These are phyloP conservation scores for Peronosclerospora sorghi DNA, from an alignment of 352 stramenopile genomes.

Conservation along the genomic window DNA sequence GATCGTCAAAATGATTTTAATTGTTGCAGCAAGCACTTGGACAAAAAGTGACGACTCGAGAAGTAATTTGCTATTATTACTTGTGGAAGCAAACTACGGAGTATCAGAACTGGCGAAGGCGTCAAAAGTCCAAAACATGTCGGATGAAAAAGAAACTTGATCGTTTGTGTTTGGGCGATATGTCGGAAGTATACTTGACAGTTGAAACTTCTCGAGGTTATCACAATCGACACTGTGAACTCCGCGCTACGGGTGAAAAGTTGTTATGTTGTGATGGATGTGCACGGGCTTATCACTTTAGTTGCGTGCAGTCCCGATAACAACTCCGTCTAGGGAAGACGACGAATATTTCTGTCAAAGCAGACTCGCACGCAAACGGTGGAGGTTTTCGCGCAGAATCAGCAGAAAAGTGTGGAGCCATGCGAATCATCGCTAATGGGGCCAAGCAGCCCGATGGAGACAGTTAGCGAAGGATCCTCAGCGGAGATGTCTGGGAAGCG, in stretches of 20 bases:
- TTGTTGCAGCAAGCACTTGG: conserved; percentile 32
- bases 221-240: too few species aligned
- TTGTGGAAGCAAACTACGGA: conserved; percentile 48
- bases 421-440: too few species aligned
- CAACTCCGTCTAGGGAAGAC: conserved; percentile 28
- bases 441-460: too few species aligned
- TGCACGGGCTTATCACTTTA: conserved; percentile 57
- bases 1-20: not conserved
- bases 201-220: conserved; percentile 42
- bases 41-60: conserved; percentile 20
- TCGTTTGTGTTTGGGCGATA: conserved; percentile 29
- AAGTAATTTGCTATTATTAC: conserved; percentile 58
- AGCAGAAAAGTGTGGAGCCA: too few species aligned
- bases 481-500: too few species aligned
- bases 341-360: conserved; percentile 69
- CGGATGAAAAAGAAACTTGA: conserved; percentile 48
- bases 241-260: conserved; percentile 53
- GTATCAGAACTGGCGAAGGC: conserved; percentile 38
- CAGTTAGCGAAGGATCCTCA: too few species aligned
- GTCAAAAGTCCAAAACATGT: conserved; percentile 24
- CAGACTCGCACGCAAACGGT: too few species aligned
- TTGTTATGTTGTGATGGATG: conserved; percentile 62
- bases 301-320: conserved; percentile 54
- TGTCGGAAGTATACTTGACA: conserved; percentile 12
- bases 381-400: too few species aligned